These are phyloP conservation scores for Neonothopanus nambi DNA, from an alignment of 1,284 basidiomycete species.

Conservation along the genomic window DNA sequence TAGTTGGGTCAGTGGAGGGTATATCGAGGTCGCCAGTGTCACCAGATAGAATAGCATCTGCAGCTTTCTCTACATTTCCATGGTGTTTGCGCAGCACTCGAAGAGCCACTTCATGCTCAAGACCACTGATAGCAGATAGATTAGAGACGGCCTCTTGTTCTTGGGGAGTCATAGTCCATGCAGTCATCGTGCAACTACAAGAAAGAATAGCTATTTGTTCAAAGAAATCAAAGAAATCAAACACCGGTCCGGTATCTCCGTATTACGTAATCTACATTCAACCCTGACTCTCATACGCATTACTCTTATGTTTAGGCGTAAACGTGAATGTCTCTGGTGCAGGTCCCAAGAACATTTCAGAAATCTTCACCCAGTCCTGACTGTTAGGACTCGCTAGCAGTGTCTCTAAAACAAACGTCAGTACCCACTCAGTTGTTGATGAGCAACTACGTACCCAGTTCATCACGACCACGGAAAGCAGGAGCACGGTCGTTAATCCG, in stretches of 20 bases:
- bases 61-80: slow-evolving; percentile 62
- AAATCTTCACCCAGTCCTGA: slow-evolving; percentile 94
- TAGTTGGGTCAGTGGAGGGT: too few relatives aligned
- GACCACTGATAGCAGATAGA: slow-evolving; percentile 39
- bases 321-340: slow-evolving; percentile 48
- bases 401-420: slow-evolving; percentile 56
- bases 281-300: slow-evolving; percentile 47
- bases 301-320: slow-evolving; percentile 55
- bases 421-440: not conserved
- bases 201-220: too few relatives aligned
- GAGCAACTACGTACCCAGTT: slow-evolving; percentile 57
- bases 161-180: not conserved
- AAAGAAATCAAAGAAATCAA: too few relatives aligned
- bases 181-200: too few relatives aligned
- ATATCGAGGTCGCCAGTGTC: slow-evolving; percentile 36
- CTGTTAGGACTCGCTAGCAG: slow-evolving; percentile 80
- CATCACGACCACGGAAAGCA: slow-evolving; percentile 82
- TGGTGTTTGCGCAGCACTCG: slow-evolving; percentile 57
- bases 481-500: slow-evolving; percentile 91
- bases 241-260: too few relatives aligned
- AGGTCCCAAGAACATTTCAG: slow-evolving; percentile 84
- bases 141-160: slow-evolving; percentile 36
- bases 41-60: slow-evolving; percentile 57
- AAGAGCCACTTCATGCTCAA: slow-evolving; percentile 48
- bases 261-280: slow-evolving; percentile 25